These are phyloP conservation scores for Paecilomyces fulvus DNA, from an alignment of 2,329 filamentous ascomycete genomes.

Conservation along the genomic window DNA sequence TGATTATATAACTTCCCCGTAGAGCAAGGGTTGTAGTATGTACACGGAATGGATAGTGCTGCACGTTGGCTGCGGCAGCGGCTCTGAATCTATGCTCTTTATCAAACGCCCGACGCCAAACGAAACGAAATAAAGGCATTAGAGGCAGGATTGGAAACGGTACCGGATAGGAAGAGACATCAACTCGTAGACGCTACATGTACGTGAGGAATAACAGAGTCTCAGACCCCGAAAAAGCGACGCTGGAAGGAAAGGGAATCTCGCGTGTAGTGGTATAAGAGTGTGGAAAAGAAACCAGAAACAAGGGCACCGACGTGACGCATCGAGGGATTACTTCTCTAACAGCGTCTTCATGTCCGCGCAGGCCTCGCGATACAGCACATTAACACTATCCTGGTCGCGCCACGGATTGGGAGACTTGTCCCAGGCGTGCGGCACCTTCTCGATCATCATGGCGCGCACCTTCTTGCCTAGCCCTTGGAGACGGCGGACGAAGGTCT, in stretches of 20 bases:
- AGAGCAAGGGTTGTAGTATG: neutral
- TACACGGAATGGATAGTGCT: neutral
- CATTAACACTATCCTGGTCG: slow-evolving; percentile 33
- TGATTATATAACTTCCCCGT: neutral
- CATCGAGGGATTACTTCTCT: slow-evolving; percentile 11
- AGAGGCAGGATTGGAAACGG: neutral
- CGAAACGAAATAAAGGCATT: neutral
- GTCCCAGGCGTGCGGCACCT: slow-evolving; percentile 41
- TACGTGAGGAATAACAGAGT: neutral
- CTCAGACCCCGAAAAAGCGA: neutral
- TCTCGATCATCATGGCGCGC: slow-evolving; percentile 38
- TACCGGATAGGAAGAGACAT: neutral
- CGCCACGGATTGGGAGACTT: slow-evolving; percentile 41
- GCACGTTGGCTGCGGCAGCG: neutral
- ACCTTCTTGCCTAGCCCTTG: slow-evolving; percentile 36
- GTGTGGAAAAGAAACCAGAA: slow-evolving; percentile 1
- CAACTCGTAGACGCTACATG: neutral
- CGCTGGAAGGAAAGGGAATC: neutral
- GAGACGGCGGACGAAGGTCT: slow-evolving; percentile 34
- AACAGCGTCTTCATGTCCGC: slow-evolving; percentile 36
- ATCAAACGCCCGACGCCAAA: neutral
- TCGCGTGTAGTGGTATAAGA: neutral
- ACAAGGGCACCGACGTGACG: neutral
- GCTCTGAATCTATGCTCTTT: neutral
- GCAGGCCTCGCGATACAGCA: slow-evolving; percentile 36